Conservation (phyloP, 1,284 basidiomycete genomes). For the Marasmius tenuissimus region DNA sequence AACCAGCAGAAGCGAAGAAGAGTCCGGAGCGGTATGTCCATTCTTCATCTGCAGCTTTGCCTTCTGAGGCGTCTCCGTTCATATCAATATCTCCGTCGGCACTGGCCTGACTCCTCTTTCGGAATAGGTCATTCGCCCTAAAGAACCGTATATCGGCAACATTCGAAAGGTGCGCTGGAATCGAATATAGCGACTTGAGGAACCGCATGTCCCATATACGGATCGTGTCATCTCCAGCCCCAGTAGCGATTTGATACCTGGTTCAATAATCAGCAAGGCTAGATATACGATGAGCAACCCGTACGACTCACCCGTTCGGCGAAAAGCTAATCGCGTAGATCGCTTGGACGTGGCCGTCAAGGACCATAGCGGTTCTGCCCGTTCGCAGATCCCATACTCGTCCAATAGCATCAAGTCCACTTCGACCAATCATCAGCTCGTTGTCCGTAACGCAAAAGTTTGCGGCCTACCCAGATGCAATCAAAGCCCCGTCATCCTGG, state of each 20-base stretch:
- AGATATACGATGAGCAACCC: slow-evolving; percentile 12
- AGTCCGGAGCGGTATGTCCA: slow-evolving; percentile 82
- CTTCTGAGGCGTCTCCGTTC: slow-evolving; percentile 12
- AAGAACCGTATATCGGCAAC: slow-evolving; percentile 97
- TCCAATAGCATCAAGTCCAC: slow-evolving; percentile 95
- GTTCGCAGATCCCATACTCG: slow-evolving; percentile 97
- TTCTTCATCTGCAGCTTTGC: slow-evolving; percentile 40
- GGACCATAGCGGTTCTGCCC: slow-evolving; percentile 95
- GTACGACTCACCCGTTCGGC: slow-evolving; percentile 79
- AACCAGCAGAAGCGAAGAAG: slow-evolving; percentile 92
- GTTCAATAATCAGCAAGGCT: slow-evolving; percentile 10
- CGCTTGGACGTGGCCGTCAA: slow-evolving; percentile 95
- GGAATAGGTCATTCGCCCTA: slow-evolving; percentile 53
- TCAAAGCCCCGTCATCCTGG: slow-evolving; percentile 92
- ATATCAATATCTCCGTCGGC: slow-evolving; percentile 14
- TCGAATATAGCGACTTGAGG: slow-evolving; percentile 90
- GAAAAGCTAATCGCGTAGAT: slow-evolving; percentile 93
- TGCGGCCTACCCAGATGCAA: slow-evolving; percentile 80
- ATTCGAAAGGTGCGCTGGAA: slow-evolving; percentile 93
- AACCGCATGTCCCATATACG: slow-evolving; percentile 98
- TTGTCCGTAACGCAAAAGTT: background rate
- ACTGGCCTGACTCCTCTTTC: slow-evolving; percentile 35
- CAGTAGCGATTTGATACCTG: slow-evolving; percentile 96
- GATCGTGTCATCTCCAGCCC: slow-evolving; percentile 95
- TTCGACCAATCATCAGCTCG: slow-evolving; percentile 30